Base-by-base conservation (phyloP, 805 yeast species). In the Candida schatavii region DNA sequence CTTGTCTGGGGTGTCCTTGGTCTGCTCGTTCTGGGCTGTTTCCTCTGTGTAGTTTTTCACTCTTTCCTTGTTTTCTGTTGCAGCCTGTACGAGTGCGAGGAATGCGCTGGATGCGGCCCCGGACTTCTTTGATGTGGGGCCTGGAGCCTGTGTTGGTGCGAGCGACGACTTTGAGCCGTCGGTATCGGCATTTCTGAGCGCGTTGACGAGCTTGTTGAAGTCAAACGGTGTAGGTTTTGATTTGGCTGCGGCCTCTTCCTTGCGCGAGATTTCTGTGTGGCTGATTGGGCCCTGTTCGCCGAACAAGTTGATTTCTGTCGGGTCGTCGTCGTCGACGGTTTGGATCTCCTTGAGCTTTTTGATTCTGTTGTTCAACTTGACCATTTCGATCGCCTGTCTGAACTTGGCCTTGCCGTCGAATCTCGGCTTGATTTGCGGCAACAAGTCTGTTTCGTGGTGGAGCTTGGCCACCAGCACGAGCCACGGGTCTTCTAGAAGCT, bases 331-430 rank as follows among this genome's bases (percentile, higher is more conserved):
- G 25, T 73, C 79, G 26, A 74, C 80, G 37, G 71, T 74, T 55
- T 77, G 85, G 50, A 80, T 54, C 43, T 73, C 72, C 64, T 83
- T 80, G 57, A 91, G 75, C 50, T 83, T 81, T 55, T 77, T 72
- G 60, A 91, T 81, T 59, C 86, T 78, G 63, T 89, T 89, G 55
- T 85, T 80, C 64, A 91, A 77, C 52, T 80, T 81, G 40, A 91
- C 90, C 56, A 88, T 71, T 59, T 88, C 93, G 52, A 88, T 83
- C 29, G 93, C 97, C 52, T 84, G 86, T 55, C 83, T 80, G 68
- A 93, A 82, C 63, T 85, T 89, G 55, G 77, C 74, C 57, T 86
- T 88, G 25, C 96, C 95, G 57, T 83, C 80, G 74, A 88, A 86
- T 34, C 87, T 88, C 56, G 81, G 80, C 67, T 80, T 80, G 64